These are phyloP conservation scores for Phytophthora tubulina DNA, from an alignment of 352 stramenopile genomes.

Conservation along the genomic window DNA sequence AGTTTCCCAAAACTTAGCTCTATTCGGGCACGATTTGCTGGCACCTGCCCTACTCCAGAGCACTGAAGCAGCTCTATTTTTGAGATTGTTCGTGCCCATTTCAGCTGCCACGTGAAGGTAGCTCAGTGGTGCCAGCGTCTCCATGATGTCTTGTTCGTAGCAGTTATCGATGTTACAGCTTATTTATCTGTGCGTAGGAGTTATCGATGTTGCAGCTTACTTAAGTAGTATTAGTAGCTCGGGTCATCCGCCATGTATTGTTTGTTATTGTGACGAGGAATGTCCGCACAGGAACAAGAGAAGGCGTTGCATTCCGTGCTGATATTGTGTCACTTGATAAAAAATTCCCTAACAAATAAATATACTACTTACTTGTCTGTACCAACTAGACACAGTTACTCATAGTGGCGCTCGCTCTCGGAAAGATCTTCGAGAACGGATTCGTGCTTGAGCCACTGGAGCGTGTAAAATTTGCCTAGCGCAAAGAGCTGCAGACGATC, in stretches of 20 bases:
- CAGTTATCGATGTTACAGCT: not conserved
- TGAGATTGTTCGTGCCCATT: too few relatives aligned
- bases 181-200: not conserved
- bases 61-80: too few relatives aligned
- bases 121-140: too few relatives aligned
- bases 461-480: slow-evolving; percentile 49
- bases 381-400: slow-evolving; percentile 37
- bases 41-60: too few relatives aligned
- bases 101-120: too few relatives aligned
- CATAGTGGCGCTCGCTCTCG: slow-evolving; percentile 39
- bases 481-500: slow-evolving; percentile 50
- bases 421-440: slow-evolving; percentile 34
- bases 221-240: too few relatives aligned
- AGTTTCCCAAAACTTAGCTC: too few relatives aligned
- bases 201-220: not conserved
- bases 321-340: slow-evolving; percentile 40
- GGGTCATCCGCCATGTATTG: too few relatives aligned
- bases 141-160: too few relatives aligned
- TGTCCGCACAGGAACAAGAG: not conserved
- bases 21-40: too few relatives aligned
- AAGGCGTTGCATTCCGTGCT: slow-evolving; percentile 8
- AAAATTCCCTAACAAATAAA: slow-evolving; percentile 41
- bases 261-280: too few relatives aligned
- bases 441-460: slow-evolving; percentile 51
- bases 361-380: slow-evolving; percentile 35